Evolutionary conservation across 495 filamentous ascomycete species (phyloP), one percentile per base, ranked within the genome.

Genomic region (Darksidea phi): DNA sequence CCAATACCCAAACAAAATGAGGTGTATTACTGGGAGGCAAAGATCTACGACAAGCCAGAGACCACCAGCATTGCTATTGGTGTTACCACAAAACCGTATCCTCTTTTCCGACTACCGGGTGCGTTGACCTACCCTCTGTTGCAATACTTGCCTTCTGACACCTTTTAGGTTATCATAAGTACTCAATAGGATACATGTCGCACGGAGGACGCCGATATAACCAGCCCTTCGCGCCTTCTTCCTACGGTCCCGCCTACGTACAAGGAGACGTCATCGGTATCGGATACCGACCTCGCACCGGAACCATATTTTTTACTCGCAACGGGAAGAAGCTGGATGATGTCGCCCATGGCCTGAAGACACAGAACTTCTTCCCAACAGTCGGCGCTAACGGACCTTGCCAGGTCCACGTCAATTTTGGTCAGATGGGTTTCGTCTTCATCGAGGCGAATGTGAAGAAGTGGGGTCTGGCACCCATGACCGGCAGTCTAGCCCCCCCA

Each of bases 391-490:
- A 93, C 70, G 94, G 94, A 0, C 94, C 94, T 8, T 90, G 89
- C 70, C 86, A 85, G 15, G 80, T 97, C 5, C 92, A 97, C 72
- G 94, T 98, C 67, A 98, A 98, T 72, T 96, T 98, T 72, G 94
- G 94, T 2, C 94, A 98, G 71, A 87, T 91, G 66, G 94, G 94
- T 41, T 98, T 97, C 67, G 94, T 97, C 17, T 98, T 97, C 70
- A 97, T 98, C 70, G 94, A 98, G 75, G 94, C 91, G 43, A 98
- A 98, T 65, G 94, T 98, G 37, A 98, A 98, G 82, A 97, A 97
- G 80, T 97, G 94, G 94, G 94, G 94, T 6, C 76, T 98, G 52
- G 94, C 94, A 47, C 94, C 94, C 12, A 95, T 95, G 83, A 95
- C 92, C 0, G 94, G 94, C 41, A 95, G 89, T 70, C 80, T 97